A percentile compares a stretch with the other conserved stretches of the same genome.
Evolutionary conservation across 495 filamentous ascomycete genomes (phyloP).

Genomic region (Penicillium coffeae): DNA sequence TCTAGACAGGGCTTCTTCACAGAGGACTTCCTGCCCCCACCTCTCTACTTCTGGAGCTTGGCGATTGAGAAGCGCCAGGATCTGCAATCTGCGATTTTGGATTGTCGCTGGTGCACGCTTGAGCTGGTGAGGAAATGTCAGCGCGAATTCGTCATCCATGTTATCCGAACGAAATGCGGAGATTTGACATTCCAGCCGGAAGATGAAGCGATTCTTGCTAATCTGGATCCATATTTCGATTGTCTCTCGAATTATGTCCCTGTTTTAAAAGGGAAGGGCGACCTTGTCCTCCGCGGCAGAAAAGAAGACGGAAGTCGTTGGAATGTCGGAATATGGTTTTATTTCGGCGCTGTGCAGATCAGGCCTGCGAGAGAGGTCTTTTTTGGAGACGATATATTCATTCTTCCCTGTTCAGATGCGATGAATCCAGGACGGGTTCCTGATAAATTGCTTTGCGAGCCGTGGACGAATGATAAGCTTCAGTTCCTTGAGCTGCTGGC

Average conservation of each 20-base stretch:
- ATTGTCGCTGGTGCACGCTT: conserved; percentile 45
- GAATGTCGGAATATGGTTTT: conserved; percentile 35
- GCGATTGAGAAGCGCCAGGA: conserved; percentile 16
- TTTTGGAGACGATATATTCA: conserved; percentile 28
- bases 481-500: conserved; percentile 38
- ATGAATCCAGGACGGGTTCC: conserved; percentile 30
- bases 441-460: conserved; percentile 37
- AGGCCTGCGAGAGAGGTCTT: conserved; percentile 19
- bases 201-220: conserved; percentile 14
- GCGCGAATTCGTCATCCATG: conserved; percentile 34
- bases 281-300: conserved; percentile 25
- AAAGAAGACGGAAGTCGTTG: conserved; percentile 12
- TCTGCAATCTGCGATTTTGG: conserved; percentile 34
- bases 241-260: conserved; percentile 15
- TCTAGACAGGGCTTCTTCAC: conserved; percentile 32
- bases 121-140: conserved; percentile 39
- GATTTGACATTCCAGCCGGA: conserved; percentile 21
- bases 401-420: conserved; percentile 25
- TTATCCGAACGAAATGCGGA: conserved; percentile 23
- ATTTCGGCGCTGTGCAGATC: conserved; percentile 35
- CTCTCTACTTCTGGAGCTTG: conserved; percentile 30
- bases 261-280: conserved; percentile 24
- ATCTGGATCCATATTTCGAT: conserved; percentile 20
- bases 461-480: conserved; percentile 41
- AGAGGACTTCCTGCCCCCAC: conserved; percentile 34